These are phyloP conservation scores for Macadamia integrifolia DNA, from an alignment of 164 flowering plant genomes.

Conservation along the genomic window DNA sequence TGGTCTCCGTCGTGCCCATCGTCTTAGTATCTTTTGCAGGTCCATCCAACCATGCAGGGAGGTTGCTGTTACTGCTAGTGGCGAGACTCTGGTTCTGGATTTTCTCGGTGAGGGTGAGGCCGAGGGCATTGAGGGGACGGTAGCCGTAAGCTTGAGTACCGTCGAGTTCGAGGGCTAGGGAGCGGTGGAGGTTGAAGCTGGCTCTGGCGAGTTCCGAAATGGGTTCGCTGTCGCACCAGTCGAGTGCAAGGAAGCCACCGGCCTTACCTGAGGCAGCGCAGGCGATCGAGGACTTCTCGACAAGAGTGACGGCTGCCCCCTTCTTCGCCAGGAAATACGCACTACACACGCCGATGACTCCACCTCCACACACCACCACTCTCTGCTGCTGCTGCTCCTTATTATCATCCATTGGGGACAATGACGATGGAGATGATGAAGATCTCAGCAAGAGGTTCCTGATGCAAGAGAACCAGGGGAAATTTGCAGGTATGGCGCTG, in stretches of 20 bases:
- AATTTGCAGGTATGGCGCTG: not conserved
- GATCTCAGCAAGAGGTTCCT: not conserved
- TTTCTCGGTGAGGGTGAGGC: conserved; percentile 44
- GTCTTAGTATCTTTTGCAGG: conserved; percentile 34
- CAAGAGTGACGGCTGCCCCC: conserved; percentile 69
- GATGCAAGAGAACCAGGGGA: no score
- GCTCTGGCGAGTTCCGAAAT: conserved; percentile 65
- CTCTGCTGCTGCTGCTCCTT: conserved; percentile 16
- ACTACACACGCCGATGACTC: conserved; percentile 87
- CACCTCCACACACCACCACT: conserved; percentile 93
- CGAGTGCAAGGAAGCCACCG: conserved; percentile 90
- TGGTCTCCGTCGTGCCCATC: conserved; percentile 71
- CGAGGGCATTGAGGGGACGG: conserved; percentile 63
- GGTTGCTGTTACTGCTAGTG: not conserved
- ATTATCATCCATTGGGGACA: no score
- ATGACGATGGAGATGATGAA: not conserved
- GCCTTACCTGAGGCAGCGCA: conserved; percentile 97
- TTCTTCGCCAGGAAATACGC: conserved; percentile 78
- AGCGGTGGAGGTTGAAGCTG: conserved; percentile 88
- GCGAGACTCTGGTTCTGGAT: no score
- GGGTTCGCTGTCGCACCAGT: conserved; percentile 88
- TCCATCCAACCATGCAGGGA: conserved; percentile 74
- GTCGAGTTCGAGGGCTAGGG: conserved; percentile 64
- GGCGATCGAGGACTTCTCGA: conserved; percentile 81
- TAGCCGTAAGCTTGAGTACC: conserved; percentile 70